Evolutionary conservation across 306 rosid species (phyloP), one percentile per base, ranked within the genome.

Genomic region (Malus orientalis): DNA sequence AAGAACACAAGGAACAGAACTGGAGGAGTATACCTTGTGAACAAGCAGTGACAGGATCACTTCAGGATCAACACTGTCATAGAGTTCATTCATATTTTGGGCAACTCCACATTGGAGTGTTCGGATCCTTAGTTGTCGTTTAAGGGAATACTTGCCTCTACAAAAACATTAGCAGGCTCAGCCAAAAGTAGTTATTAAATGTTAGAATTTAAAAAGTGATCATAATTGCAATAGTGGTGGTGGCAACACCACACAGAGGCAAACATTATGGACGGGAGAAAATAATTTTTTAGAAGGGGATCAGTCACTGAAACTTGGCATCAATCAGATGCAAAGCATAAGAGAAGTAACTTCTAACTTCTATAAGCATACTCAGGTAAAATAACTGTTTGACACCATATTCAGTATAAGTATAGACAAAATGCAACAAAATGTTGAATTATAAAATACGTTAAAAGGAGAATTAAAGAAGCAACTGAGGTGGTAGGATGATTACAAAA

Each of bases 41-140:
- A 87, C 92, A 30, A 94, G 97, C 75, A 94, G 73, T 18, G 97
- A 94, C 29, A 92, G 82, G 74, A 94, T 88, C 71, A 86, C 98
- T 87, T 94, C 97, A 42, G 93, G 89, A 81, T 85, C 98, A 88
- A 92, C 94, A 83, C 91, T 85, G 78, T 94, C 98, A 61, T 90
- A 94, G 72, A 94, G 89, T 82, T 92, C 96, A 54, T 82, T 71
- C 69, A 88, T 71, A 84, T 92, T 85, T 83, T 92, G 89, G 76
- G 98, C 96, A 77, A 87, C 83, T 20, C 88, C 87, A 86, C 81
- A 94, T 84, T 92, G 97, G 77, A 90, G 54, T 16, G 98, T 94
- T 68, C 98, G 88, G 67, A 94, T 89, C 89, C 98, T 87, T 68
- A 92, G 77, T 74, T 93, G 86, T 19, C 97, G 96, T 77, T 90